These are phyloP conservation scores for Immersiella caudata DNA, from an alignment of 495 filamentous ascomycete species.

Conservation along the genomic window DNA sequence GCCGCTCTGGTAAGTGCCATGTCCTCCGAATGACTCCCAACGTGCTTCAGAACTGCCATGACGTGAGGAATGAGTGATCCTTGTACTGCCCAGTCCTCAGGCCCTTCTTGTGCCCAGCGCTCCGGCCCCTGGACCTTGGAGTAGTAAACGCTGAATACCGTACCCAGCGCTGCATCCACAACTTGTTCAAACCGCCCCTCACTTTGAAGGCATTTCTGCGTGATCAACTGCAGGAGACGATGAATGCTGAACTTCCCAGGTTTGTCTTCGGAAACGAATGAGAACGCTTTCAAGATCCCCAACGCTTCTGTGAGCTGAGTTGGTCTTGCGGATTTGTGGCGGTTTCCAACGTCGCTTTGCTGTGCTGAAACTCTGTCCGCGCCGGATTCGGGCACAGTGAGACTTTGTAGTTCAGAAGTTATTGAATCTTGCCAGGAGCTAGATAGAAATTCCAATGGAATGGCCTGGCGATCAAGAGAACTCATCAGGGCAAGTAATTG, in stretches of 20 bases:
- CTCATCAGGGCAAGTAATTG: conserved; percentile 48
- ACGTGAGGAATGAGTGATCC: conserved; percentile 42
- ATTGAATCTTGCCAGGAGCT: too few relatives aligned
- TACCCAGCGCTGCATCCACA: conserved; percentile 34
- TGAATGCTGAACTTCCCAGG: conserved; percentile 41
- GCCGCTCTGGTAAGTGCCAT: not conserved
- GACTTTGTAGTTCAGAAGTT: too few relatives aligned
- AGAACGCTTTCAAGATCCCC: conserved; percentile 42
- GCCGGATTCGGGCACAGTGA: too few relatives aligned
- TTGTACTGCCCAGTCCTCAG: conserved; percentile 41
- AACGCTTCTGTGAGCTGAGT: conserved; percentile 38
- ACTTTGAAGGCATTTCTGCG: conserved; percentile 45
- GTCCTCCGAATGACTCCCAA: conserved; percentile 1
- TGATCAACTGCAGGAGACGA: conserved; percentile 48
- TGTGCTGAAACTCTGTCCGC: conserved; percentile 21
- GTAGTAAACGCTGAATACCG: conserved; percentile 40
- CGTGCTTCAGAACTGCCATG: conserved; percentile 28
- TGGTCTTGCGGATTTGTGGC: not conserved
- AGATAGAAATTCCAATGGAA: conserved; percentile 44
- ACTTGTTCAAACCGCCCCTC: conserved; percentile 31
- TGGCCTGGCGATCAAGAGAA: conserved; percentile 44
- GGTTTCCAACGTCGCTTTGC: not conserved
- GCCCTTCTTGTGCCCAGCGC: too few relatives aligned
- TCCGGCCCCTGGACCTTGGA: too few relatives aligned
- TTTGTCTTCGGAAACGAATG: conserved; percentile 35